These are phyloP conservation scores for Funneliformis mosseae DNA, from an alignment of 192 early-diverging fungal genomes.

Conservation along the genomic window DNA sequence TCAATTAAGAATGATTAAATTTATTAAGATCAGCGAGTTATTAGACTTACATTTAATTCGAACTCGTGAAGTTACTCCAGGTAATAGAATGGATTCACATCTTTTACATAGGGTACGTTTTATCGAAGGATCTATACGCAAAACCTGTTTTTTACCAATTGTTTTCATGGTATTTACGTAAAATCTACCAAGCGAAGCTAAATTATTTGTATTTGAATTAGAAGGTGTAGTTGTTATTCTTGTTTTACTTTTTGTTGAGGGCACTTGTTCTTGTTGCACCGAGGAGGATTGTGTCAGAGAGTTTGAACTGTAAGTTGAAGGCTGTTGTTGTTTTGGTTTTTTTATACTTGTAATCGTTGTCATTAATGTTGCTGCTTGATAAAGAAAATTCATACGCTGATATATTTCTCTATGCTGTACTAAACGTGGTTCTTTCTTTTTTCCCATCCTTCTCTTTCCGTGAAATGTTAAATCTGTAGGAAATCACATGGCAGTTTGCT, in stretches of 20 bases:
- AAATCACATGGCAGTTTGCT: too few relatives aligned
- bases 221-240: conserved; percentile 8
- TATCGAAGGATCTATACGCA: conserved; percentile 35
- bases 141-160: conserved; percentile 33
- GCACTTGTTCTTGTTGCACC: neutral
- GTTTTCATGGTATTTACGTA: conserved; percentile 30
- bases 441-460: neutral
- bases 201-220: conserved; percentile 8
- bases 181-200: conserved; percentile 21
- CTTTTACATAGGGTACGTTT: conserved; percentile 25
- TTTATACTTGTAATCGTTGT: conserved; percentile 40
- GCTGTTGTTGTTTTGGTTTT: neutral
- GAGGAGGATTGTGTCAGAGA: neutral
- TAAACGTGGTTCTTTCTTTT: conserved; percentile 32
- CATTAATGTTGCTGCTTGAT: conserved; percentile 65
- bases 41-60: conserved; percentile 32
- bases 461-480: too few relatives aligned
- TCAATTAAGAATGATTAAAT: neutral
- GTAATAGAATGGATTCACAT: conserved; percentile 31
- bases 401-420: conserved; percentile 56
- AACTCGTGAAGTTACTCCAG: conserved; percentile 23
- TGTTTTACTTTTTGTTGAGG: neutral
- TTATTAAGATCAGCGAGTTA: neutral
- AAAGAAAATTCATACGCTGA: conserved; percentile 68
- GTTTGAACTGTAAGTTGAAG: conserved; percentile 1